Evolutionary conservation across 202 grass and related monocot species (phyloP), one percentile per base, ranked within the genome.

Genomic region (Carex arenaria): DNA sequence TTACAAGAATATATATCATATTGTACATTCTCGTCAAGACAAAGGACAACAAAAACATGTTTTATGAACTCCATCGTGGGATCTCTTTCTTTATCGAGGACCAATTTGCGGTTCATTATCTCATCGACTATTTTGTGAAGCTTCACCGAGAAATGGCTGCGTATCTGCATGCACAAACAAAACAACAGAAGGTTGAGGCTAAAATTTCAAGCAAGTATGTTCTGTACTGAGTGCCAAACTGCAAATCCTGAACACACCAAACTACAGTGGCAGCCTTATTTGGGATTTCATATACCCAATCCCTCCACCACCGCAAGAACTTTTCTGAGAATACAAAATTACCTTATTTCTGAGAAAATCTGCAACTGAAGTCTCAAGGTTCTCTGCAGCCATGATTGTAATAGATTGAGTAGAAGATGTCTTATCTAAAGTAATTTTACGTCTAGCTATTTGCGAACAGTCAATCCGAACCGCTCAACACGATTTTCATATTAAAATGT

Each of bases 1-100:
- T 89, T 95, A 98, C 95, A 88, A 93, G 85, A 83, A 98, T 90
- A n/a, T n/a, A n/a, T n/a, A 87, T 98, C 95, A 91, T 93, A 92
- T 72, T 98, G 92, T 80, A 98, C 92, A 61, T 91, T 92, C 54
- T 98, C 84, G 80, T 98, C 95, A 72, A 98, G 92, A 84, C 87
- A 85, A 85, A 98, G 92, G 86, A 98, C 95, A 31, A 92, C 89
- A 85, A 87, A 98, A 43, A 98, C 86, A 90, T 98, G 91, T 76
- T 98, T 98, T 86, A 95, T 92, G 80, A 98, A 98, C 78, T 98
- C 92, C 79, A 98, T 87, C 76, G 91, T 92, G 83, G 89, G 84
- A 91, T 93, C 84, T 57, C 95, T 92, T 90, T 92, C 94, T 83
- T 90, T 86, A 28, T 80, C 36, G 22, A 60, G 72, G 56, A 72